Evolutionary conservation across 371 early-diverging fungal genomes (phyloP).

Genomic region (Actinomortierella wolfii): DNA sequence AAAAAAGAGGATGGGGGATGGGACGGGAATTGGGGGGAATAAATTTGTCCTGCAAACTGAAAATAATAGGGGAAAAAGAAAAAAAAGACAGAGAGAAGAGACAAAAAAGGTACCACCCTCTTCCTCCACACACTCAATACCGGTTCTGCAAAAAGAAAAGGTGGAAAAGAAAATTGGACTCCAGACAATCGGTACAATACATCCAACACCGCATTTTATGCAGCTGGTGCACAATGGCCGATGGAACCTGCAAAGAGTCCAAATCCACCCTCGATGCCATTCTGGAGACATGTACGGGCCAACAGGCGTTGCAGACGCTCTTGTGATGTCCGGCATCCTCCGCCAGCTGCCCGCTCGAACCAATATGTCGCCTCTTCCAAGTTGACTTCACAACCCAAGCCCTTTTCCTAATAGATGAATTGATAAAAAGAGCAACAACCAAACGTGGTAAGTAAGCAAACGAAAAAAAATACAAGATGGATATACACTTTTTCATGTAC

Average conservation of each 20-base stretch:
- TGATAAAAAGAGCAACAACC: too few relatives aligned
- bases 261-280: slow-evolving; percentile 34
- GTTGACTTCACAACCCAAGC: slow-evolving; percentile 64
- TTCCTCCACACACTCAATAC: background rate
- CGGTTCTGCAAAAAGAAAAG: background rate
- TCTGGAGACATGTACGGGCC: slow-evolving; percentile 53
- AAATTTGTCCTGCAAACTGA: too few relatives aligned
- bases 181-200: background rate
- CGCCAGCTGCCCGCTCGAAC: slow-evolving; percentile 69
- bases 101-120: background rate
- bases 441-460: slow-evolving; percentile 27
- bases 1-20: too few relatives aligned
- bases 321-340: slow-evolving; percentile 61
- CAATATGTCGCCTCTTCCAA: slow-evolving; percentile 63
- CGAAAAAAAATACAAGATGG: too few relatives aligned
- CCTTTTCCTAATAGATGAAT: slow-evolving; percentile 76
- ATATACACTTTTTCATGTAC: too few relatives aligned
- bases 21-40: too few relatives aligned
- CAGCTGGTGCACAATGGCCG: slow-evolving; percentile 59
- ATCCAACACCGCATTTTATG: slow-evolving; percentile 23
- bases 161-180: background rate
- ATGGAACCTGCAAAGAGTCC: slow-evolving; percentile 49
- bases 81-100: background rate
- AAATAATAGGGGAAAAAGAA: background rate
- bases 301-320: slow-evolving; percentile 56